A percentile compares a stretch with the other conserved stretches of the same genome.
Conservation (phyloP, 2,329 filamentous ascomycete species). For the Penicillium sp. region DNA sequence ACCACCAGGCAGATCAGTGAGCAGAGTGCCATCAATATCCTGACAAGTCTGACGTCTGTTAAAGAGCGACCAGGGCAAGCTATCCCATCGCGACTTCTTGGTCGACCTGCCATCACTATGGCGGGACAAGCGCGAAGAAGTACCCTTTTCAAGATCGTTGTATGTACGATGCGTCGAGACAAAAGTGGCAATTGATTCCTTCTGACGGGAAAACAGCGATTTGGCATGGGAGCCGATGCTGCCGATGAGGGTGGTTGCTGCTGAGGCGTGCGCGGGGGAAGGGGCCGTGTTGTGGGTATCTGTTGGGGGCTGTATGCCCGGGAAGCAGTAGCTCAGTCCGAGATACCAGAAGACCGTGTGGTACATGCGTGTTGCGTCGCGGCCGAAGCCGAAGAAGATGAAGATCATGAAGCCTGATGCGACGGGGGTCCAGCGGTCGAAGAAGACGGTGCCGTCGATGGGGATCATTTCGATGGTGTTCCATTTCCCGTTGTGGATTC, state of each 20-base stretch:
- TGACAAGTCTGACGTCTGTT: conserved; percentile 7
- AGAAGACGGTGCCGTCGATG: conserved; percentile 45
- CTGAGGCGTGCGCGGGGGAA: background rate
- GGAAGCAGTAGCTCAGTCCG: conserved; percentile 40
- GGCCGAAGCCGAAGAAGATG: conserved; percentile 63
- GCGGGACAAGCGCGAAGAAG: background rate
- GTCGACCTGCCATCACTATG: background rate
- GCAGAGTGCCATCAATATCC: conserved; percentile 10
- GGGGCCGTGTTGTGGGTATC: conserved; percentile 10
- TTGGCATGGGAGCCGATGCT: conserved; percentile 30
- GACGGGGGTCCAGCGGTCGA: conserved; percentile 60
- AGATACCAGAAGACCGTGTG: conserved; percentile 43
- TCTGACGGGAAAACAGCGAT: conserved; percentile 25
- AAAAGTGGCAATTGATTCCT: conserved; percentile 2
- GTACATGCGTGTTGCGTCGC: conserved; percentile 59
- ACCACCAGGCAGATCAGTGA: conserved; percentile 17
- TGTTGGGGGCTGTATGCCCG: conserved; percentile 21
- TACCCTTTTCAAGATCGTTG: conserved; percentile 26
- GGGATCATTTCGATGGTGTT: conserved; percentile 49
- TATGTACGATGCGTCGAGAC: background rate
- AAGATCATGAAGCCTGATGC: conserved; percentile 56
- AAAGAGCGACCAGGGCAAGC: conserved; percentile 13
- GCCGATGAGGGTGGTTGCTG: conserved; percentile 19
- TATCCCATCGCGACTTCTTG: conserved; percentile 11
- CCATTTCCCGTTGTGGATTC: conserved; percentile 53